Evolutionary conservation across 768 basidiomycete genomes (phyloP).

Genomic region (Naganishia onofrii): DNA sequence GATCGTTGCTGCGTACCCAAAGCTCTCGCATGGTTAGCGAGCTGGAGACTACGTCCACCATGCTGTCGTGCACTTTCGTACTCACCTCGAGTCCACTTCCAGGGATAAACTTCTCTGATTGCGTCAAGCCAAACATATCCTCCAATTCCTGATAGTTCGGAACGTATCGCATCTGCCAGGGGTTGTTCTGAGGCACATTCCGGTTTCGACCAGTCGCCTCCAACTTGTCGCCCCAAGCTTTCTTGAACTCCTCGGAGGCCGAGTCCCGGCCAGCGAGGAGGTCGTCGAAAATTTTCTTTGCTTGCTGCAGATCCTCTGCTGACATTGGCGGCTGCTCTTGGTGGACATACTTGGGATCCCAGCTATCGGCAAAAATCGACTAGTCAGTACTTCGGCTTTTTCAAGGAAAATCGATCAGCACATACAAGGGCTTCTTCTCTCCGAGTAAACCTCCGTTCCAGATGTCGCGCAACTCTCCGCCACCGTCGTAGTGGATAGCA

Average conservation of each 20-base stretch:
- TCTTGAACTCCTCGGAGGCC: background rate
- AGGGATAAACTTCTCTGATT: slow-evolving; percentile 11
- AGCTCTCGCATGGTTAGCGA: background rate
- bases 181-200: background rate
- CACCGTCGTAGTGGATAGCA: slow-evolving; percentile 2
- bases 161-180: background rate
- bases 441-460: background rate
- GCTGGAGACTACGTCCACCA: too few species aligned
- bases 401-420: background rate
- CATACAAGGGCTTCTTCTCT: slow-evolving; percentile 13
- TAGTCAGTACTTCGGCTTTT: background rate
- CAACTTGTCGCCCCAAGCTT: slow-evolving; percentile 24
- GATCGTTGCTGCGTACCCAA: background rate
- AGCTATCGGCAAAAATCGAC: background rate
- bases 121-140: background rate
- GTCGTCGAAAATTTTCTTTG: background rate
- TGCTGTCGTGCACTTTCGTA: background rate
- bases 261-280: background rate
- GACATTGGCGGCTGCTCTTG: background rate
- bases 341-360: background rate
- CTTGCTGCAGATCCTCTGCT: background rate
- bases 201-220: slow-evolving; percentile 35
- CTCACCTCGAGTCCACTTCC: slow-evolving; percentile 16
- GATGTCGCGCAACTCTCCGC: background rate
- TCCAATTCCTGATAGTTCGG: background rate